These are phyloP conservation scores for Rhizopogon rudus DNA, from an alignment of 768 basidiomycete species.

Conservation along the genomic window DNA sequence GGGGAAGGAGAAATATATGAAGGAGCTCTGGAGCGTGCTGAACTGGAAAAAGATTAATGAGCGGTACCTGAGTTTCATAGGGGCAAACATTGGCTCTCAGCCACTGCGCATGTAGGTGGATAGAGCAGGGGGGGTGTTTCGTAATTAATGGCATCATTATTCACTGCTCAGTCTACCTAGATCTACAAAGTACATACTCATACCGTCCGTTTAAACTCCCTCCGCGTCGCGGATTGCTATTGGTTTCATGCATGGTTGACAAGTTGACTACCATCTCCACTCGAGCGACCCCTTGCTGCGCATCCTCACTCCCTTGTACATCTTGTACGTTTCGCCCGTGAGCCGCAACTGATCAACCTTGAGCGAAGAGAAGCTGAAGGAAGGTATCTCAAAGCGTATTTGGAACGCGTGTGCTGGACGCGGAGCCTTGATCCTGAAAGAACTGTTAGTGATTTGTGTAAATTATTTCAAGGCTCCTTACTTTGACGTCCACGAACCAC, in stretches of 20 bases:
- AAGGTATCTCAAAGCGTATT: conserved; percentile 64
- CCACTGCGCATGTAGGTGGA: conserved; percentile 2
- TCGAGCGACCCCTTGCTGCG: conserved; percentile 29
- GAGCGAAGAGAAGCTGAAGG: conserved; percentile 71
- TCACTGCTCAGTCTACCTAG: conserved; percentile 16
- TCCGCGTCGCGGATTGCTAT: not conserved
- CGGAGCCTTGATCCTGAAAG: conserved; percentile 33
- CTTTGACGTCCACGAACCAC: conserved; percentile 73
- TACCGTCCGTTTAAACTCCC: conserved; percentile 7
- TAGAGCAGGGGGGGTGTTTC: not conserved
- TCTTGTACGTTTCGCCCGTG: conserved; percentile 78
- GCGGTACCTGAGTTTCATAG: conserved; percentile 22
- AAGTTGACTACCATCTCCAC: conserved; percentile 25
- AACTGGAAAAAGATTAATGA: conserved; percentile 64
- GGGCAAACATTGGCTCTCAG: not conserved
- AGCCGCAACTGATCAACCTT: conserved; percentile 85
- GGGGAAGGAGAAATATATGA: conserved; percentile 86
- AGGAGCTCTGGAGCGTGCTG: conserved; percentile 77
- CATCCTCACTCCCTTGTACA: conserved; percentile 86
- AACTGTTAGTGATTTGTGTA: conserved; percentile 15
- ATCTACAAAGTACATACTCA: conserved; percentile 8
- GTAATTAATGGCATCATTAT: conserved; percentile 16
- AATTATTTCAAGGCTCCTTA: conserved; percentile 28
- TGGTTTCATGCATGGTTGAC: not conserved
- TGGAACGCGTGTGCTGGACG: conserved; percentile 75